A percentile compares a stretch with the other conserved stretches of the same genome.
phyloP scores from a whole-genome alignment of 257 asterid species.

The Solanum commersonii region DNA sequence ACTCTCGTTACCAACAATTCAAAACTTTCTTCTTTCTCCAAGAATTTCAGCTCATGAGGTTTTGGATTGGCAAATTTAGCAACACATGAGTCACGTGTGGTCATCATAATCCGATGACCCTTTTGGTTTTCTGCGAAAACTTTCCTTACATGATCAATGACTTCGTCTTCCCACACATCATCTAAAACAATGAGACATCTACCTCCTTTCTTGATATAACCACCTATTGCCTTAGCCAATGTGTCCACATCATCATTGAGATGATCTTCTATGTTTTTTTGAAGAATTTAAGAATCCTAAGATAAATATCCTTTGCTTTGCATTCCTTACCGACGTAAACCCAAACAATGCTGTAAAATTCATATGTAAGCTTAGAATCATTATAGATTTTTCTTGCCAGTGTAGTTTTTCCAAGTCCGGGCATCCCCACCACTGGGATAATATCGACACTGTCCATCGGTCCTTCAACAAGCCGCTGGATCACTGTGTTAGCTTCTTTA shows the following conservation, averaged over 20 bases:
- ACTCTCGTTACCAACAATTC: slow-evolving; percentile 24
- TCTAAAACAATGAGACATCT: slow-evolving; percentile 26
- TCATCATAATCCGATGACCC: slow-evolving; percentile 25
- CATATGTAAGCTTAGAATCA: slow-evolving; percentile 1
- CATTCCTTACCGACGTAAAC: slow-evolving; percentile 8
- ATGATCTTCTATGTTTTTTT: neutral
- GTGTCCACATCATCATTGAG: neutral
- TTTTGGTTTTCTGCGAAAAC: slow-evolving; percentile 12
- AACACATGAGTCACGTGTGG: slow-evolving; percentile 13
- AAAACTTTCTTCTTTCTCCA: slow-evolving; percentile 11
- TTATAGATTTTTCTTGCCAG: slow-evolving; percentile 17
- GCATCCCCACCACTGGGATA: slow-evolving; percentile 27
- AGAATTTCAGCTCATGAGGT: slow-evolving; percentile 19
- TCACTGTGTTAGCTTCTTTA: slow-evolving; percentile 12
- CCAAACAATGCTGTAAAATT: slow-evolving; percentile 21
- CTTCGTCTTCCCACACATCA: slow-evolving; percentile 14
- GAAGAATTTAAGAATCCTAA: slow-evolving; percentile 7
- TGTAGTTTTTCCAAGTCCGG: slow-evolving; percentile 34
- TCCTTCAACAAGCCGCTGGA: slow-evolving; percentile 5
- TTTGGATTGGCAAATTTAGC: slow-evolving; percentile 4
- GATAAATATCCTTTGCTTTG: neutral
- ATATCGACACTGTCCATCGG: slow-evolving; percentile 3
- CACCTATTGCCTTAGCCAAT: slow-evolving; percentile 1
- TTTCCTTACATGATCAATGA: neutral
- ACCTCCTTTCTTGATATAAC: neutral